These are phyloP conservation scores for Russula compacta DNA, from an alignment of 768 basidiomycete genomes.

Conservation along the genomic window DNA sequence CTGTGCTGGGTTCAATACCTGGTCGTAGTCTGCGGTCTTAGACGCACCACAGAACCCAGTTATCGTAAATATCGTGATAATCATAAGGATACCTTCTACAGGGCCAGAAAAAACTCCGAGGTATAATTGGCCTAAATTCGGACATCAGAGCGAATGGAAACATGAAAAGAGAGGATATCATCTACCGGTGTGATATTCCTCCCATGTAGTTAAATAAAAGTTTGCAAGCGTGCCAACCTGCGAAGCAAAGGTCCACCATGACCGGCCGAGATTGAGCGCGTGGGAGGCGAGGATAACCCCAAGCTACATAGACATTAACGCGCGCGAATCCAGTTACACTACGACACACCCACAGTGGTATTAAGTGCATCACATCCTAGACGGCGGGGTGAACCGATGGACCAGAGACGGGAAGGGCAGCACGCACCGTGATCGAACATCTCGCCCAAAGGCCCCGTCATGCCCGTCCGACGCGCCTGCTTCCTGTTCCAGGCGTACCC, in stretches of 20 bases:
- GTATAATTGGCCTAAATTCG: slow-evolving; percentile 62
- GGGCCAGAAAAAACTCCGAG: slow-evolving; percentile 93
- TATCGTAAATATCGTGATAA: slow-evolving; percentile 65
- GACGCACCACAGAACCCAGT: slow-evolving; percentile 64
- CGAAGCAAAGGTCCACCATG: slow-evolving; percentile 95
- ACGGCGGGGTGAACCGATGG: neutral
- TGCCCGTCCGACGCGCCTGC: slow-evolving; percentile 90
- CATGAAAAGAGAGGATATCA: neutral
- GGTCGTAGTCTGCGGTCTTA: neutral
- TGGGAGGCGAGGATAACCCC: slow-evolving; percentile 76
- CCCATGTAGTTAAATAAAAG: slow-evolving; percentile 72
- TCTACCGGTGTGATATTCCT: slow-evolving; percentile 79
- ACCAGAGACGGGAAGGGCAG: slow-evolving; percentile 9
- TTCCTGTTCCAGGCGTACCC: slow-evolving; percentile 44
- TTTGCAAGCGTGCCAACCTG: slow-evolving; percentile 61
- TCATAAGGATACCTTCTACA: slow-evolving; percentile 90
- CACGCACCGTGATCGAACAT: slow-evolving; percentile 91
- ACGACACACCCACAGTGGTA: slow-evolving; percentile 57
- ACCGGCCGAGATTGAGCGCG: slow-evolving; percentile 85
- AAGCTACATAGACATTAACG: slow-evolving; percentile 40
- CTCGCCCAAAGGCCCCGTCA: slow-evolving; percentile 96
- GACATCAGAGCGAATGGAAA: neutral
- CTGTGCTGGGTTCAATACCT: slow-evolving; percentile 29
- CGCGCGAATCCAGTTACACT: too few relatives aligned
- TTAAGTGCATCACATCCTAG: slow-evolving; percentile 88